Conservation (phyloP, 345 rosid genomes). For the Gossypium ekmanianum region DNA sequence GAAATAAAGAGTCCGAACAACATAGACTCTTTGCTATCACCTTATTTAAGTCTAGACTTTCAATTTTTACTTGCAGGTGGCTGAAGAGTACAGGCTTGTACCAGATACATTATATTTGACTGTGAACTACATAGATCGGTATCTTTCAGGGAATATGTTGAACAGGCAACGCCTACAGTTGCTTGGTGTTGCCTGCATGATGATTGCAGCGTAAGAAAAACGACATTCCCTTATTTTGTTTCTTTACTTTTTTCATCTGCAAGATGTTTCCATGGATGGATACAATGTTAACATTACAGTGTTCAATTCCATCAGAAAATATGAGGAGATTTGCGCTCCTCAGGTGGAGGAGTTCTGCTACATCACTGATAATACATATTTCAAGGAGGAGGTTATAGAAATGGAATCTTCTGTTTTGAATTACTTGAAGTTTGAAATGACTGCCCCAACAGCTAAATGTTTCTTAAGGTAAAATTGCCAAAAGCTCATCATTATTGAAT, state of each 20-base stretch:
- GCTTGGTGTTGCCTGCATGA: constrained; percentile 92
- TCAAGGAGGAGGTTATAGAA: constrained; percentile 79
- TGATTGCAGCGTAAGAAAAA: constrained; percentile 83
- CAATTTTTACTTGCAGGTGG: constrained; percentile 52
- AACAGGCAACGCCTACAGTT: constrained; percentile 78
- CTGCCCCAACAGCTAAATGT: constrained; percentile 86
- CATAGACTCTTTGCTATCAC: no score
- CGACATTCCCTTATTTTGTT: not conserved
- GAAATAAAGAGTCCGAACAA: no score
- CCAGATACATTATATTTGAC: constrained; percentile 85
- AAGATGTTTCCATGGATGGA: not conserved
- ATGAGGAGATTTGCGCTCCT: constrained; percentile 90
- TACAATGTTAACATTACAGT: constrained; percentile 16
- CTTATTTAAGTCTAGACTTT: not conserved
- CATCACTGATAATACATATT: constrained; percentile 92
- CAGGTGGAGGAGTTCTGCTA: constrained; percentile 93
- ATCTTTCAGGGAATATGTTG: constrained; percentile 79
- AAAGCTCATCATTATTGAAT: not conserved
- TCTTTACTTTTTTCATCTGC: not conserved
- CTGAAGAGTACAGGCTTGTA: constrained; percentile 92
- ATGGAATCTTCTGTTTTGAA: constrained; percentile 88
- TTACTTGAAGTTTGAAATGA: constrained; percentile 85
- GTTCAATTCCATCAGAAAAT: constrained; percentile 52
- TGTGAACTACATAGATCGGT: constrained; percentile 82
- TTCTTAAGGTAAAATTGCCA: constrained; percentile 58